Conservation (phyloP, 371 early-diverging fungal genomes). For the Mucor plumbeus region DNA sequence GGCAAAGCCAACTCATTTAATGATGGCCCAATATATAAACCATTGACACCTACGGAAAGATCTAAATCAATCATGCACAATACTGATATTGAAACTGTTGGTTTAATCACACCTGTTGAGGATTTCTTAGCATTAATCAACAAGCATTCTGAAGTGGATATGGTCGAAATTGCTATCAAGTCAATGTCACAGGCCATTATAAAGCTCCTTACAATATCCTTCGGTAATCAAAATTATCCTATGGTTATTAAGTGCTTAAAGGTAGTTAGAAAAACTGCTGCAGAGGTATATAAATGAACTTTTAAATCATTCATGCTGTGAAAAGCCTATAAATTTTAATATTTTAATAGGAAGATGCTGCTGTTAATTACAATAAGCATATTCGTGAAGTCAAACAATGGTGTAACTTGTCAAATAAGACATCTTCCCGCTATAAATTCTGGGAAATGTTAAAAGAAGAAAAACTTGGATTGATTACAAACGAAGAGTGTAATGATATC, state of each 20-base stretch:
- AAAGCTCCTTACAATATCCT: slow-evolving; percentile 54
- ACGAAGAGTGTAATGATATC: slow-evolving; percentile 43
- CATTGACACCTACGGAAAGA: neutral
- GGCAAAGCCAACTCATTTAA: neutral
- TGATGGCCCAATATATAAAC: neutral
- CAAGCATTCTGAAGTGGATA: slow-evolving; percentile 45
- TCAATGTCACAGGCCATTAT: slow-evolving; percentile 62
- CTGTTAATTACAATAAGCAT: slow-evolving; percentile 48
- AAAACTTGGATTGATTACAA: slow-evolving; percentile 42
- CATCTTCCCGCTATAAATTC: slow-evolving; percentile 35
- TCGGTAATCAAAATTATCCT: slow-evolving; percentile 59
- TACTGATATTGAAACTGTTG: slow-evolving; percentile 36
- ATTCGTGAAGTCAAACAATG: slow-evolving; percentile 35
- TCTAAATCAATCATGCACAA: neutral
- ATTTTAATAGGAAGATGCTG: slow-evolving; percentile 39
- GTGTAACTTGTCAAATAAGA: slow-evolving; percentile 26
- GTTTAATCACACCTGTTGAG: slow-evolving; percentile 58
- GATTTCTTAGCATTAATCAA: slow-evolving; percentile 67
- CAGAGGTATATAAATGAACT: neutral
- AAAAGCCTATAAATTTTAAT: no score
- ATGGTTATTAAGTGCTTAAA: slow-evolving; percentile 60
- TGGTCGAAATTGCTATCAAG: slow-evolving; percentile 56
- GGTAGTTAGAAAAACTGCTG: slow-evolving; percentile 48
- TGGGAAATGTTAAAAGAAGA: slow-evolving; percentile 43
- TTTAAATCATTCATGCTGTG: no score